phyloP scores from a whole-genome alignment of 176 grass and related monocot genomes.

The Dactylis glomerata region DNA sequence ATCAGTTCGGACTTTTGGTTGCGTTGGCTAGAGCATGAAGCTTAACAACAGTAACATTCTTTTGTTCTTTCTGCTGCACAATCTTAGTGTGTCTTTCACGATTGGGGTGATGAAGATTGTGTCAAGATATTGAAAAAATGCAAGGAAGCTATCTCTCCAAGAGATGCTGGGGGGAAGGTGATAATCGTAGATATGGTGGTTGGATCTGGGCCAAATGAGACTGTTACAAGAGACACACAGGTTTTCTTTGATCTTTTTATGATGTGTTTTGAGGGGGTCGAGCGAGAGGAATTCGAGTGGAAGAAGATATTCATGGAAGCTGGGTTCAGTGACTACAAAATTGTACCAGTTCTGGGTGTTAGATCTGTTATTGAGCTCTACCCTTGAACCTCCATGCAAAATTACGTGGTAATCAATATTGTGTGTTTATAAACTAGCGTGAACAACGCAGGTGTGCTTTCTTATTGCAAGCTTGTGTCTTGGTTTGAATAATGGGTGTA shows the following conservation, averaged over 20 bases:
- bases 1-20: too few relatives aligned
- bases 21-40: too few relatives aligned
- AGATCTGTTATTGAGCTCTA: constrained; percentile 45
- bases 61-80: not conserved
- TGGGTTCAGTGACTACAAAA: constrained; percentile 35
- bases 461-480: not conserved
- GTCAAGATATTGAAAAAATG: constrained; percentile 38
- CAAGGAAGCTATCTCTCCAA: constrained; percentile 29
- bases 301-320: constrained; percentile 21
- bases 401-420: not conserved
- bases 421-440: not conserved
- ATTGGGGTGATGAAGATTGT: constrained; percentile 35
- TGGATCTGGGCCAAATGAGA: not conserved
- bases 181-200: constrained; percentile 44
- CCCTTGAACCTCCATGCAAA: not conserved
- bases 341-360: not conserved
- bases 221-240: constrained; percentile 7
- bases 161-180: constrained; percentile 35
- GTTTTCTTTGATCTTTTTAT: constrained; percentile 27
- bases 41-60: not conserved
- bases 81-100: constrained; percentile 43
- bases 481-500: too few relatives aligned
- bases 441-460: not conserved
- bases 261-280: not conserved
- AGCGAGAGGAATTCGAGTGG: constrained; percentile 44